phyloP scores from a whole-genome alignment of 2,329 filamentous ascomycete genomes.

The Cordyceps cateniannulata region DNA sequence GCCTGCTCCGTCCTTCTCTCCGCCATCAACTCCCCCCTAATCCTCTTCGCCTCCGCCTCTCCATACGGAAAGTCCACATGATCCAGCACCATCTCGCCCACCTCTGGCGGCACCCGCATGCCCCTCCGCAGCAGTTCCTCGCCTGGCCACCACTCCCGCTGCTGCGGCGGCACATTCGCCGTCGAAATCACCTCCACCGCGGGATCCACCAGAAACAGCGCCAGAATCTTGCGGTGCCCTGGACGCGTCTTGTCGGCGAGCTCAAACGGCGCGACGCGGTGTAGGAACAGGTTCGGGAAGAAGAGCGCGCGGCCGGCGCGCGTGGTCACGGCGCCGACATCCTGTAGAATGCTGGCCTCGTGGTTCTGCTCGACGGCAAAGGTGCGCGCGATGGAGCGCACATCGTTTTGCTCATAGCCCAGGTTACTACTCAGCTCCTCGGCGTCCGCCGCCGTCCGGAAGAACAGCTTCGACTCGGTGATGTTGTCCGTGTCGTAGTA shows the following conservation, averaged over 20 bases:
- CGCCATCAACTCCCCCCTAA: slow-evolving; percentile 9
- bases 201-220: slow-evolving; percentile 56
- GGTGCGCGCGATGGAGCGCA: slow-evolving; percentile 25
- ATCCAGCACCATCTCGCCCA: not conserved
- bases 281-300: slow-evolving; percentile 50
- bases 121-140: not conserved
- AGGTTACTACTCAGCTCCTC: slow-evolving; percentile 22
- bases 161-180: slow-evolving; percentile 39
- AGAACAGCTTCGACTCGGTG: slow-evolving; percentile 42
- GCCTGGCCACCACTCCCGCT: slow-evolving; percentile 28
- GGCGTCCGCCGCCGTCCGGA: slow-evolving; percentile 36
- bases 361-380: slow-evolving; percentile 26
- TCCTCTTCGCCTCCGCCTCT: not conserved
- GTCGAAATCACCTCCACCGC: slow-evolving; percentile 36
- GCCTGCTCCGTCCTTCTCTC: not conserved
- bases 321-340: slow-evolving; percentile 42
- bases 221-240: slow-evolving; percentile 54
- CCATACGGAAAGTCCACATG: not conserved
- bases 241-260: slow-evolving; percentile 44
- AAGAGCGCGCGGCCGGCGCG: slow-evolving; percentile 42
- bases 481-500: slow-evolving; percentile 58
- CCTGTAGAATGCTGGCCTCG: slow-evolving; percentile 21
- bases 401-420: slow-evolving; percentile 27
- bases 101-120: not conserved
- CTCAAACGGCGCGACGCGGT: slow-evolving; percentile 44